These are phyloP conservation scores for Paratinospora sagittata DNA, from an alignment of 164 flowering plant species.

Conservation along the genomic window DNA sequence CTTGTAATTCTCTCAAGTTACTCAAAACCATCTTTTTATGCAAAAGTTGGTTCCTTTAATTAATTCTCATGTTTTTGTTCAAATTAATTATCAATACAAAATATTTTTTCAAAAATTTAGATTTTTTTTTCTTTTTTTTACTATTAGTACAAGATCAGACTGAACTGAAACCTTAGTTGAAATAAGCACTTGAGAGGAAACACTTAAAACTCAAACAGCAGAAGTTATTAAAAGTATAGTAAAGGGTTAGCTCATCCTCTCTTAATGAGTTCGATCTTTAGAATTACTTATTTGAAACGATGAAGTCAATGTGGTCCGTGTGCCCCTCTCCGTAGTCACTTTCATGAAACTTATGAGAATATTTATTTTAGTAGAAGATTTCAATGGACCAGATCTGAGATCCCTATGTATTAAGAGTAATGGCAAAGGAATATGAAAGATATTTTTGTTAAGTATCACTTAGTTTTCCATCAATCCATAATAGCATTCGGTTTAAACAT, in stretches of 20 bases:
- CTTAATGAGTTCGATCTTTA: not conserved
- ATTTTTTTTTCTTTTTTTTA: not conserved
- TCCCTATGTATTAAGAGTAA: not conserved
- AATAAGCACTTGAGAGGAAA: too few relatives aligned
- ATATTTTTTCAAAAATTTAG: not conserved
- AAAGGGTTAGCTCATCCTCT: too few relatives aligned
- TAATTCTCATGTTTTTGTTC: not conserved
- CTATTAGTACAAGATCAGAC: too few relatives aligned
- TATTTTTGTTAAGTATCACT: too few relatives aligned
- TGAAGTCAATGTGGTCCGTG: not conserved
- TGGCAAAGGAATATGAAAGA: not conserved
- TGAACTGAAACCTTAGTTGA: too few relatives aligned
- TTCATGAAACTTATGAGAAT: not conserved
- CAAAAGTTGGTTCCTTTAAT: not conserved
- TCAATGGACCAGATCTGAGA: not conserved
- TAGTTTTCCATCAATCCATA: too few relatives aligned
- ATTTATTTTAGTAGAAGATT: not conserved
- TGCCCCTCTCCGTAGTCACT: not conserved
- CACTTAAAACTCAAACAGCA: too few relatives aligned
- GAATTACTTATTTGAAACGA: not conserved
- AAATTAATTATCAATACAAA: not conserved
- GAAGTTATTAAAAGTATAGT: too few relatives aligned
- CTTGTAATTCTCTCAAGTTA: conserved; percentile 2
- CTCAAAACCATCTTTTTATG: not conserved
- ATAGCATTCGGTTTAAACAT: too few relatives aligned